These are phyloP conservation scores for Cercospora brassicicola DNA, from an alignment of 2,329 filamentous ascomycete species.

Conservation along the genomic window DNA sequence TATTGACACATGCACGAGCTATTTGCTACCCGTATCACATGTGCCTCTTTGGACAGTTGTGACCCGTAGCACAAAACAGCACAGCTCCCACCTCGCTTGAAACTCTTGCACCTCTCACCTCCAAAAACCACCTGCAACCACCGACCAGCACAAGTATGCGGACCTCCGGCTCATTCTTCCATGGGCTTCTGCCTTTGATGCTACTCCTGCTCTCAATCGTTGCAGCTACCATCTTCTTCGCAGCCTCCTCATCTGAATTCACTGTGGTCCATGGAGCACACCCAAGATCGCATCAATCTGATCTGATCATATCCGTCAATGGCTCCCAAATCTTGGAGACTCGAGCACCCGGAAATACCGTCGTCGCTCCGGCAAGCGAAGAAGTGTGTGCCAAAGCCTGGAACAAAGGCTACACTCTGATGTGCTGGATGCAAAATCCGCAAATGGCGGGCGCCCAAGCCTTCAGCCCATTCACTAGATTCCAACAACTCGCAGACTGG, in stretches of 20 bases:
- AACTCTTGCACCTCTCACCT: neutral
- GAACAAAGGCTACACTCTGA: conserved; percentile 12
- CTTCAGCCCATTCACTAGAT: conserved; percentile 6
- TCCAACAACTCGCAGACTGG: conserved; percentile 8
- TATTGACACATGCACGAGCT: neutral
- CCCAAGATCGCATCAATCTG: neutral
- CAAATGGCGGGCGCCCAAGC: conserved; percentile 4
- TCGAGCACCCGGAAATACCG: neutral
- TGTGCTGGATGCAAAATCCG: conserved; percentile 17
- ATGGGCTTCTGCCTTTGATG: neutral
- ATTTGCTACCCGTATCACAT: neutral
- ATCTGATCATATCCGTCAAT: neutral
- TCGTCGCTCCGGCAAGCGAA: neutral
- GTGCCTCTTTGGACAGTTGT: neutral
- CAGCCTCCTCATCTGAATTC: neutral
- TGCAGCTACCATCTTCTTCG: neutral
- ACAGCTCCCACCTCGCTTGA: neutral
- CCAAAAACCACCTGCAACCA: neutral
- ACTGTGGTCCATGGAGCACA: neutral
- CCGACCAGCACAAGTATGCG: neutral
- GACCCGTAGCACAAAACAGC: neutral
- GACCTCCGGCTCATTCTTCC: neutral
- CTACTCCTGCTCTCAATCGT: neutral
- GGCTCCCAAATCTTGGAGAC: neutral
- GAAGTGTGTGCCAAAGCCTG: neutral